phyloP scores from a whole-genome alignment of 1,139 yeast genomes.

The Entelexis paramagnoliae region DNA sequence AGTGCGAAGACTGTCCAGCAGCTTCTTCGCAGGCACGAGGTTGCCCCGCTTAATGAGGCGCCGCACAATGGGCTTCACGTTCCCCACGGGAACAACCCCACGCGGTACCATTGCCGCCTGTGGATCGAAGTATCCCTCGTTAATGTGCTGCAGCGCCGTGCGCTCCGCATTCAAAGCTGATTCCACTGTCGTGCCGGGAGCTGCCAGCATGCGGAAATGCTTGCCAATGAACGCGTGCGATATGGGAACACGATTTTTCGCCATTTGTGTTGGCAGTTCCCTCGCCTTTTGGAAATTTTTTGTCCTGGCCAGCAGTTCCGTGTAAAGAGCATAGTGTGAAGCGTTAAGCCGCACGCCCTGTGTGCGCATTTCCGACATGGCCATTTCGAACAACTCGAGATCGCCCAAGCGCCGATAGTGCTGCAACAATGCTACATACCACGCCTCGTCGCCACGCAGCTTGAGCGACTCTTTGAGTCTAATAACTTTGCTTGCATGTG shows the following conservation, averaged over 20 bases:
- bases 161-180: conserved; percentile 9
- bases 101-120: conserved; percentile 19
- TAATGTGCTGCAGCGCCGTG: conserved; percentile 13
- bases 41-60: conserved; percentile 14
- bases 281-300: conserved; percentile 12
- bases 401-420: conserved; percentile 21
- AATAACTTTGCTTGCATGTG: conserved; percentile 10
- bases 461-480: conserved; percentile 8
- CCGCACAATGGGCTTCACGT: conserved; percentile 21
- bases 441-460: conserved; percentile 25
- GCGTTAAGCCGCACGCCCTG: conserved; percentile 20
- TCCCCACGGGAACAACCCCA: conserved; percentile 17
- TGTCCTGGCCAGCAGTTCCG: conserved; percentile 11
- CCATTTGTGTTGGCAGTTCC: conserved; percentile 2
- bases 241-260: conserved; percentile 13
- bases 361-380: conserved; percentile 22
- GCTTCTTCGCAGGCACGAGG: conserved; percentile 16
- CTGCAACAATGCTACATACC: conserved; percentile 26
- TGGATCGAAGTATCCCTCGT: conserved; percentile 19
- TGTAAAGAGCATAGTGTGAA: conserved; percentile 27
- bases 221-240: conserved; percentile 18
- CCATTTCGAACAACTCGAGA: conserved; percentile 21
- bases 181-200: conserved; percentile 13
- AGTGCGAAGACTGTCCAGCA: conserved; percentile 15
- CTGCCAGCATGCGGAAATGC: conserved; percentile 18